Percentiles rank a stretch among this genome's conserved stretches.
Conservation (phyloP, 192 early-diverging fungal species). For the Geranomyces michiganensis region DNA sequence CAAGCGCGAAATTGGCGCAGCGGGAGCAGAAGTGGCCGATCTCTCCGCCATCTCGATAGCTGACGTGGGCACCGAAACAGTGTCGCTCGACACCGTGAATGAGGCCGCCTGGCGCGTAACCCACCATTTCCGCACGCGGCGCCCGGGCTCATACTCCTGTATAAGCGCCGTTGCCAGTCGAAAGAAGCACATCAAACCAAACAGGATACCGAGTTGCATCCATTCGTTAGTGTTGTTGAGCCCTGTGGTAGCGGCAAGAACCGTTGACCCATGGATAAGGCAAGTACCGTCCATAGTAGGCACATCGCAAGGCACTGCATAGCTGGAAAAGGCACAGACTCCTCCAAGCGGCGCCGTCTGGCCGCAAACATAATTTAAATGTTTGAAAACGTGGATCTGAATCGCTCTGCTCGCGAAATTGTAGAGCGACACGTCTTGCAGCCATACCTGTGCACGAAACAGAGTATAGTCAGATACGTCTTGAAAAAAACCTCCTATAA, state of each 20-base stretch:
- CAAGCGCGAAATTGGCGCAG: neutral
- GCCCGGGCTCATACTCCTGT: neutral
- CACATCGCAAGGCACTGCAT: neutral
- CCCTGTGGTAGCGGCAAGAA: neutral
- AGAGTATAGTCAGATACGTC: neutral
- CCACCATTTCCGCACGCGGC: neutral
- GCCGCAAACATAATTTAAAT: neutral
- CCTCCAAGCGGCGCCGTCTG: neutral
- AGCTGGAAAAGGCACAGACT: neutral
- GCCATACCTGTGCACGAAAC: neutral
- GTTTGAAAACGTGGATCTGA: conserved; percentile 6
- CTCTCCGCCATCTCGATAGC: neutral
- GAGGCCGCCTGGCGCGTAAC: neutral
- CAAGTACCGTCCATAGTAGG: neutral
- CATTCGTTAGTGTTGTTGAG: neutral
- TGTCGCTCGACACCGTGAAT: neutral
- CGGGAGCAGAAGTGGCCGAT: neutral
- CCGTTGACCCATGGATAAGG: neutral
- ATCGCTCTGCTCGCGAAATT: neutral
- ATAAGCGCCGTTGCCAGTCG: neutral
- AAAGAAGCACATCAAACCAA: neutral
- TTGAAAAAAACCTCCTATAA: neutral
- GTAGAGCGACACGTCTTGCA: conserved; percentile 2
- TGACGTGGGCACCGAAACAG: neutral
- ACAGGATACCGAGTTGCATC: neutral